Conservation (phyloP, 805 yeast genomes). For the Yamadazyma scolyti region DNA sequence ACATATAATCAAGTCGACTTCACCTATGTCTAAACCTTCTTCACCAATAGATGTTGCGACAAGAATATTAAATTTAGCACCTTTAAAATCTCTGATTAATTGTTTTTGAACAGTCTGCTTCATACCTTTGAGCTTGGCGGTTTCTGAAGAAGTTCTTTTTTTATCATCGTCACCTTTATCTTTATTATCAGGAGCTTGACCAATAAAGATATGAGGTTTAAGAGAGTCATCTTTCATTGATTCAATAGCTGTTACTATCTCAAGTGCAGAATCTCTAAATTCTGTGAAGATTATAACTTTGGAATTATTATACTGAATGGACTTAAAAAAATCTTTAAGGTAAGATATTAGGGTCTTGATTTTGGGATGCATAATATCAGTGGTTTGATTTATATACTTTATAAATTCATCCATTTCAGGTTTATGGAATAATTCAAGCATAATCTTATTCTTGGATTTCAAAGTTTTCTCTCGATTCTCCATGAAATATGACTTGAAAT, state of each 20-base stretch:
- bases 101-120: slow-evolving; percentile 83
- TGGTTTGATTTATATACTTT: slow-evolving; percentile 26
- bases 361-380: slow-evolving; percentile 56
- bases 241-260: slow-evolving; percentile 69
- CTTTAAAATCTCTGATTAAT: slow-evolving; percentile 67
- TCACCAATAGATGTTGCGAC: slow-evolving; percentile 98
- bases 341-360: slow-evolving; percentile 48
- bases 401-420: slow-evolving; percentile 33
- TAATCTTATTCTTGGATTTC: slow-evolving; percentile 61
- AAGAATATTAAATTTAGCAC: slow-evolving; percentile 69
- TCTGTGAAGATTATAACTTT: slow-evolving; percentile 87
- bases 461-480: slow-evolving; percentile 47
- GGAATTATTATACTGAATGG: slow-evolving; percentile 44
- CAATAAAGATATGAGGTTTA: slow-evolving; percentile 85
- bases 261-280: slow-evolving; percentile 84
- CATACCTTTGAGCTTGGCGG: slow-evolving; percentile 83
- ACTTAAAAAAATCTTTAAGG: slow-evolving; percentile 42
- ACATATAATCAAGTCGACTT: slow-evolving; percentile 90
- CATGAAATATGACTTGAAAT: slow-evolving; percentile 72
- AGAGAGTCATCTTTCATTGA: slow-evolving; percentile 17
- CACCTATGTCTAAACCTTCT: slow-evolving; percentile 98
- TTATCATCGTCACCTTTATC: slow-evolving; percentile 50
- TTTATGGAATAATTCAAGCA: slow-evolving; percentile 52
- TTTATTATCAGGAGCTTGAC: slow-evolving; percentile 66
- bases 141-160: slow-evolving; percentile 62